Base-by-base conservation (phyloP, 2,329 filamentous ascomycete genomes). In the Diaporthe australafricana region DNA sequence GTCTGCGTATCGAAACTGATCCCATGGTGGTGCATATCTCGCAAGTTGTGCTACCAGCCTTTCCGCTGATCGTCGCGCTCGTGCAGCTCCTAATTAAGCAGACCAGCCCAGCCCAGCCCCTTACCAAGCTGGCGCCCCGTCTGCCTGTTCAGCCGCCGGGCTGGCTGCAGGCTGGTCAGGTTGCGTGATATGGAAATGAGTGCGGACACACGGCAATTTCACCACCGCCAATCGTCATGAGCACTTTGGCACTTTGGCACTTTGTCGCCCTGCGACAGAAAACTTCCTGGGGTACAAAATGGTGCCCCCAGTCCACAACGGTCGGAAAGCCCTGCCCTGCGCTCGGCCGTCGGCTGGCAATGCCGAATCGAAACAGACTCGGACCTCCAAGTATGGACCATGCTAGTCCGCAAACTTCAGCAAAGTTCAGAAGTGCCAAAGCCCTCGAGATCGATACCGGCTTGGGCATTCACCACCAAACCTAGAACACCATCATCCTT, bases 121-220 rank as follows among this genome's bases (percentile, higher is more conserved):
- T 30, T 60, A 42, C 57, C 67, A 52, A 60, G 45, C 53, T 67
- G 68, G 32, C 68, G 68, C 71, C 71, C 52, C 40, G 42, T 63
- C 40, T 9, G 32, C 11, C 42, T 63, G n/a, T 70, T 48, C 35
- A 70, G 53, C 53, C 63, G 50, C 65, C 65, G 35, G 57, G n/a
- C 11, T 30, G 47, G 38, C 30, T 32, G 22, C 65, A 27, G 57
- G n/a, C 11, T 30, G 47, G 38, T 38, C 40, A 25, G 42, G 48
- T 53, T 73, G 72, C 70, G 69, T 70, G 70, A 69, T 52, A 72
- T 69, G 65, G 70, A 72, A 66, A 73, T 73, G 70, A 73, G 68
- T 72, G 72, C 72, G 72, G 72, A 60, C 70, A 72, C 56, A 32
- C 8, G 65, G 25, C 69, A 73, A 73, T 72, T 50, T 71, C 63